Conservation (phyloP, 2,329 filamentous ascomycete genomes). For the Ophiostoma sp. region DNA sequence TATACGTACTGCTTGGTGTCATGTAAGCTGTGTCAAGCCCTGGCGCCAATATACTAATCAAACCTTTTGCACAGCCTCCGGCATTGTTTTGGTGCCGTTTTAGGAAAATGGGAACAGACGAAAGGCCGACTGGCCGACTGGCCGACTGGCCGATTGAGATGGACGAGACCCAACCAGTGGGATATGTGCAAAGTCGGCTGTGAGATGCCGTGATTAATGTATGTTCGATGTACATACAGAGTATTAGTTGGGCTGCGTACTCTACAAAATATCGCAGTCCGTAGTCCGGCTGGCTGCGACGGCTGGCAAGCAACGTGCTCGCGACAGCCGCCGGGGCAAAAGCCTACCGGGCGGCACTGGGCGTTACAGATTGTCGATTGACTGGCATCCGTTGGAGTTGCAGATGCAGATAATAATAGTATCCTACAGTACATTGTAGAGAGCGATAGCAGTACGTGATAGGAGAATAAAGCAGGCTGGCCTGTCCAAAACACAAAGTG, state of each 20-base stretch:
- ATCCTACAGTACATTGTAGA: background rate
- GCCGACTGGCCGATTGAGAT: background rate
- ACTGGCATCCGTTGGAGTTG: background rate
- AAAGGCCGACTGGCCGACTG: background rate
- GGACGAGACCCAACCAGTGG: background rate
- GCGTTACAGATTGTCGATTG: slow-evolving; percentile 13
- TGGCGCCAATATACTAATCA: slow-evolving; percentile 2
- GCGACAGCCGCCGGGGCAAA: slow-evolving; percentile 1
- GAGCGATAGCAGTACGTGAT: background rate
- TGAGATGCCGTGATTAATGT: background rate
- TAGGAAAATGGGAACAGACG: background rate
- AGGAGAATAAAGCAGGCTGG: background rate
- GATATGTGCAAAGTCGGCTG: background rate
- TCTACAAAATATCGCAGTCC: no score
- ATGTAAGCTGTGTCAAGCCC: background rate
- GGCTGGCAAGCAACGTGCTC: slow-evolving; percentile 3
- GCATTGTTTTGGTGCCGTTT: background rate
- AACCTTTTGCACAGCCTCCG: slow-evolving; percentile 5
- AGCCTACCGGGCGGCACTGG: background rate
- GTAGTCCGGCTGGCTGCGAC: background rate
- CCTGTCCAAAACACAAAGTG: slow-evolving; percentile 22
- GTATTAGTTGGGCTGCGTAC: background rate
- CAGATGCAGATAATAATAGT: background rate
- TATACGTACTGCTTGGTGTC: background rate
- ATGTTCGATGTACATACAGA: no score